A percentile compares a stretch with the other conserved stretches of the same genome.
Conservation (phyloP, 139 green algal species). For the Pseudopediastrum boryanum region DNA sequence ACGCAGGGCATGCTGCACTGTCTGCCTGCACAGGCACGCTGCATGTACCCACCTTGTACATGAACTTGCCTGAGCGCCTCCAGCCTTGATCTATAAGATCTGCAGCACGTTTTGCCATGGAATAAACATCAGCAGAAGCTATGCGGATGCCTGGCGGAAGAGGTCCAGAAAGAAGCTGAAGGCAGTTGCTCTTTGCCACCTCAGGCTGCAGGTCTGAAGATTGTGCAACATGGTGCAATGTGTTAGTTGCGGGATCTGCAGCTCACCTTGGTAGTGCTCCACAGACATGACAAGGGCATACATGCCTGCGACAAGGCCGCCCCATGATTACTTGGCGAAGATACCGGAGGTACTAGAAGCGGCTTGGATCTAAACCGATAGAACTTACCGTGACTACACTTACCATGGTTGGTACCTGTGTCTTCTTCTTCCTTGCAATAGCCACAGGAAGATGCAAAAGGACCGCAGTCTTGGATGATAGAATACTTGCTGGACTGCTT, state of each 20-base stretch:
- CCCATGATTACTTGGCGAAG: not conserved
- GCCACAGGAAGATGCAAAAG: conserved; percentile 25
- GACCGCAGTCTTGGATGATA: conserved; percentile 23
- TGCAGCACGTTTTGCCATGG: conserved; percentile 9
- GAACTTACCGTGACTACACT: not conserved
- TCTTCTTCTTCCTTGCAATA: conserved; percentile 23
- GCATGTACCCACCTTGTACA: conserved; percentile 50
- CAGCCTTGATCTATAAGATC: conserved; percentile 61
- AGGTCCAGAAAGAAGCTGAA: not conserved
- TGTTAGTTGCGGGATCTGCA: not conserved
- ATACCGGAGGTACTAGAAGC: not conserved
- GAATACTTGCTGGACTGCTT: no score
- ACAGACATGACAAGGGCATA: conserved; percentile 33
- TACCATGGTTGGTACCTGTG: not conserved
- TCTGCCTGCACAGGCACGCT: not conserved
- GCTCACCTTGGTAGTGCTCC: conserved; percentile 49
- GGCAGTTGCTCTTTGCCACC: not conserved
- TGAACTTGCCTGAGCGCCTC: conserved; percentile 53
- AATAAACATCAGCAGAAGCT: not conserved
- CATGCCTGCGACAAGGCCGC: conserved; percentile 42
- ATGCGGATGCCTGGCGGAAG: not conserved
- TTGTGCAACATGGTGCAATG: not conserved
- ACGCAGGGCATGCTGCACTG: not conserved
- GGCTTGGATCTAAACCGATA: not conserved
- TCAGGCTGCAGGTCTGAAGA: no score